These are phyloP conservation scores for Globisporangium spinosum DNA, from an alignment of 352 stramenopile genomes.

Conservation along the genomic window DNA sequence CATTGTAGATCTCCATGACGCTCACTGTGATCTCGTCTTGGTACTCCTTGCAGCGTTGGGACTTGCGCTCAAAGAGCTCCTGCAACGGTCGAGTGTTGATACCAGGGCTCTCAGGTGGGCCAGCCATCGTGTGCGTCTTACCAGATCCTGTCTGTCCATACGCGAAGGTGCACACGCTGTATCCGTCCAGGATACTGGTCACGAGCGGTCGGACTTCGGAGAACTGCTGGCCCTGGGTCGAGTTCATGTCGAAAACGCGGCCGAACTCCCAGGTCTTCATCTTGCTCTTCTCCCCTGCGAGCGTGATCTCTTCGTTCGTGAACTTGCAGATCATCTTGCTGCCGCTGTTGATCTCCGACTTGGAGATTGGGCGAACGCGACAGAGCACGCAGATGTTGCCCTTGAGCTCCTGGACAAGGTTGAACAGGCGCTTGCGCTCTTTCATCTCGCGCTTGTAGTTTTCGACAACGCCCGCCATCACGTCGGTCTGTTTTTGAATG, in stretches of 20 bases:
- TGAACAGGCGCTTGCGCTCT: conserved; percentile 91
- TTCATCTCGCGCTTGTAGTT: conserved; percentile 90
- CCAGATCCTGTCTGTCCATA: conserved; percentile 86
- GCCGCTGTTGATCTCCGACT: conserved; percentile 58
- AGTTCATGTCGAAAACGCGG: conserved; percentile 77
- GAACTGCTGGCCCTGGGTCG: conserved; percentile 78
- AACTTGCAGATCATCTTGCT: conserved; percentile 86
- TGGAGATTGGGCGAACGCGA: conserved; percentile 91
- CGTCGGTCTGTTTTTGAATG: conserved; percentile 67
- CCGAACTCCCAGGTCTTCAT: conserved; percentile 86
- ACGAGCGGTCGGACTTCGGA: conserved; percentile 72
- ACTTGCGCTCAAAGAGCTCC: conserved; percentile 78
- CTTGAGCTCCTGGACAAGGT: conserved; percentile 94
- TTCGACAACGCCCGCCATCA: conserved; percentile 82
- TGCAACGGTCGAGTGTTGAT: conserved; percentile 86
- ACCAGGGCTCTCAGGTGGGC: conserved; percentile 58
- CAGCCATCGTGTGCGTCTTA: conserved; percentile 87
- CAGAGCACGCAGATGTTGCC: conserved; percentile 98
- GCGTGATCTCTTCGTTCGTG: conserved; percentile 72
- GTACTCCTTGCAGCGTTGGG: conserved; percentile 61
- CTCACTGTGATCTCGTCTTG: conserved; percentile 87
- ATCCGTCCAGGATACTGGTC: conserved; percentile 82
- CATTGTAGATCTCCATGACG: conserved; percentile 97
- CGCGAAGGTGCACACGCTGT: conserved; percentile 90
- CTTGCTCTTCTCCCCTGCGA: conserved; percentile 81